Evolutionary conservation across 2,329 filamentous ascomycete species (phyloP).

Genomic region (Aureobasidium uvarum): DNA sequence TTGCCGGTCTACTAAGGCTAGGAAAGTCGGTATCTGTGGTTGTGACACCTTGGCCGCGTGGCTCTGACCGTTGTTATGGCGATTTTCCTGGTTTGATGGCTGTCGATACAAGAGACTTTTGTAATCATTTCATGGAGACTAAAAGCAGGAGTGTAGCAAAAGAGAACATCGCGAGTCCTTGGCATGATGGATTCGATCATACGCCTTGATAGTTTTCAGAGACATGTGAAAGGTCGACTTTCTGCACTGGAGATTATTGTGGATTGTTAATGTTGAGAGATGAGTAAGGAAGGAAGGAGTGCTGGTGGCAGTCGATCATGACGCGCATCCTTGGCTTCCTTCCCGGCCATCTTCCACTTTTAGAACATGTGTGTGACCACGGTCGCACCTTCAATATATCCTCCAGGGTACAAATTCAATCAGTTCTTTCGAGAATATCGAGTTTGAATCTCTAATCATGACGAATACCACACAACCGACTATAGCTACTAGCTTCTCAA

Average conservation of each 20-base stretch:
- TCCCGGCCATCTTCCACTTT: background rate
- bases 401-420: background rate
- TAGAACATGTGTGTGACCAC: background rate
- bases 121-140: background rate
- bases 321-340: background rate
- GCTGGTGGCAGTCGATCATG: background rate
- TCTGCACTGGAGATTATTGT: background rate
- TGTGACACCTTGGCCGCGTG: conserved; percentile 1
- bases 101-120: background rate
- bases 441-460: background rate
- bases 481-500: background rate
- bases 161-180: background rate
- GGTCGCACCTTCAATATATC: background rate
- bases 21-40: background rate
- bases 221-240: too few relatives aligned
- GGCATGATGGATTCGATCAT: background rate
- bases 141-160: background rate
- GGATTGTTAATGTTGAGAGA: background rate
- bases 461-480: background rate
- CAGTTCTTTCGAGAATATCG: too few relatives aligned
- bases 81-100: background rate
- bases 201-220: too few relatives aligned
- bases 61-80: background rate
- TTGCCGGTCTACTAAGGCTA: background rate
- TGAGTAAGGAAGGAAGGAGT: background rate